Percentiles rank a stretch among this genome's conserved stretches.
phyloP scores from a whole-genome alignment of 2,329 filamentous ascomycete genomes.

The Colletotrichum costaricense region DNA sequence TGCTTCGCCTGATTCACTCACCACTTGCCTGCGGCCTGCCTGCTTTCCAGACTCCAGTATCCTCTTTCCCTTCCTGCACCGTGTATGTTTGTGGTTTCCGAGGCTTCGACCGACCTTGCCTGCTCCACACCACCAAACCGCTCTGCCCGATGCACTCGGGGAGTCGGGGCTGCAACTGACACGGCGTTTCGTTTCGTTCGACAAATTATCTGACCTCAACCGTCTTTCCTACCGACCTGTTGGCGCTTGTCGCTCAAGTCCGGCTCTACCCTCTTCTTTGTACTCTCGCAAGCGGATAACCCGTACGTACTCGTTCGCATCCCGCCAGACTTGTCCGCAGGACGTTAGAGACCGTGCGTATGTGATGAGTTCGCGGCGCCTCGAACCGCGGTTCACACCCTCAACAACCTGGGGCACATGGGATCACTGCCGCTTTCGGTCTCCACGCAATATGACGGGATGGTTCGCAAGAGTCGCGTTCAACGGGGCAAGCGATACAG shows the following conservation, averaged over 20 bases:
- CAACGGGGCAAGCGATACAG: background rate
- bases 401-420: background rate
- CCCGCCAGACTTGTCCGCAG: background rate
- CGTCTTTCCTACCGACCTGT: background rate
- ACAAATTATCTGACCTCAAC: constrained; percentile 14
- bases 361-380: background rate
- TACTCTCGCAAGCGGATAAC: background rate
- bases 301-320: constrained; percentile 9
- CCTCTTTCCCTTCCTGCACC: background rate
- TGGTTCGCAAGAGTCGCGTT: background rate
- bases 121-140: constrained; percentile 11
- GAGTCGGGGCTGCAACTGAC: constrained; percentile 25
- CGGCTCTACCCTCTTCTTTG: background rate
- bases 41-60: background rate
- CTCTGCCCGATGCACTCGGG: constrained; percentile 6
- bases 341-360: background rate
- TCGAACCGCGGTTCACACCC: constrained; percentile 7
- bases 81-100: background rate
- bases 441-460: background rate
- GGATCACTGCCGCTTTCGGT: background rate
- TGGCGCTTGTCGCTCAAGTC: background rate
- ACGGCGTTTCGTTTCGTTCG: constrained; percentile 23
- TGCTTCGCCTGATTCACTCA: constrained; percentile 25
- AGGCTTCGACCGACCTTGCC: background rate
- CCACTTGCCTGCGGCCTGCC: background rate